Conservation (phyloP, 768 basidiomycete species). For the Fomitopsis pulvina region DNA sequence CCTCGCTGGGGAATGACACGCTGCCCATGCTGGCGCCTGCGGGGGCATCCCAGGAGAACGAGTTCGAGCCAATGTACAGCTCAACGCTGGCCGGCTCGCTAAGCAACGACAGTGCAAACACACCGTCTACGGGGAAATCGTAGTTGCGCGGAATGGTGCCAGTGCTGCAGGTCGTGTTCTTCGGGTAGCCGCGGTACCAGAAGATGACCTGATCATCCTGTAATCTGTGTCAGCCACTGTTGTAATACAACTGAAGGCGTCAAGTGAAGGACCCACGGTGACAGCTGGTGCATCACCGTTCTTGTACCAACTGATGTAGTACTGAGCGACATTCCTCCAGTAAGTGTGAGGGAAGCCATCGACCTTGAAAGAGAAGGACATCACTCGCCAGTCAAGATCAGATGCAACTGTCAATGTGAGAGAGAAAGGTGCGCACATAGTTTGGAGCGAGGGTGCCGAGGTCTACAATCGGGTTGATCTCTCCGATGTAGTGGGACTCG, state of each 20-base stretch:
- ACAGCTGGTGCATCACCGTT: constrained; percentile 20
- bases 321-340: constrained; percentile 26
- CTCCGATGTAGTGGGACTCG: constrained; percentile 39
- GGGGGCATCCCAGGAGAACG: constrained; percentile 12
- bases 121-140: constrained; percentile 27
- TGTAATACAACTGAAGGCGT: no score
- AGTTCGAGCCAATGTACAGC: constrained; percentile 24
- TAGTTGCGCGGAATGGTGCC: constrained; percentile 24
- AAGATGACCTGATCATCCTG: constrained; percentile 24
- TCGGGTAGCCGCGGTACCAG: constrained; percentile 26
- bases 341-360: constrained; percentile 21
- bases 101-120: constrained; percentile 34
- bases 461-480: constrained; percentile 22
- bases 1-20: constrained; percentile 20
- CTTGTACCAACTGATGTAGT: constrained; percentile 14
- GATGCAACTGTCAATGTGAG: neutral
- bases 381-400: no score
- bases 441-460: constrained; percentile 16
- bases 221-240: no score
- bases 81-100: constrained; percentile 25
- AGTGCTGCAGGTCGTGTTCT: constrained; percentile 20
- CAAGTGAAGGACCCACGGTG: neutral
- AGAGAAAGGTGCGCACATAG: constrained; percentile 20
- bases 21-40: constrained; percentile 19
- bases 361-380: neutral